phyloP scores from a whole-genome alignment of 495 filamentous ascomycete genomes.

The Saxophila tyrrhenica region DNA sequence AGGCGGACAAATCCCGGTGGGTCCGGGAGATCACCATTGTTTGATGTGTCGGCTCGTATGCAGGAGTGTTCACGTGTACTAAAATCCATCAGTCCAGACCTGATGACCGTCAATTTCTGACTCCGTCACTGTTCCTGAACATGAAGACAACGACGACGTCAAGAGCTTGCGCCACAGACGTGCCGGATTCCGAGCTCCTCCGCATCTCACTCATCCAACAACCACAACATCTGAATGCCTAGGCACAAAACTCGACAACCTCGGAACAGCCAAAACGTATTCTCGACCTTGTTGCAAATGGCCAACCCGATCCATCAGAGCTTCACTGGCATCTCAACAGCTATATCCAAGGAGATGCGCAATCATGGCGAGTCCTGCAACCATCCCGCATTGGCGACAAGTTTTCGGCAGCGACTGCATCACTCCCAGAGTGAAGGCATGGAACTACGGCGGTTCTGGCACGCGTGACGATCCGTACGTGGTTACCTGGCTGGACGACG shows the following conservation, averaged over 20 bases:
- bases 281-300: too few species aligned
- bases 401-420: background rate
- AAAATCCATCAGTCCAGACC: too few species aligned
- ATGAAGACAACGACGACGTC: too few species aligned
- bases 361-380: too few species aligned
- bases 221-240: too few species aligned
- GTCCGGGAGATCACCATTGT: background rate
- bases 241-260: background rate
- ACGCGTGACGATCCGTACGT: constrained; percentile 10
- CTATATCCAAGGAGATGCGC: too few species aligned
- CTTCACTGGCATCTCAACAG: too few species aligned
- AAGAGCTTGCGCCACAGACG: background rate
- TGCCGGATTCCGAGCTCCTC: background rate
- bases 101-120: too few species aligned
- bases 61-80: too few species aligned
- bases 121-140: too few species aligned
- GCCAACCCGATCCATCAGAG: too few species aligned
- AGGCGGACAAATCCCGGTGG: background rate
- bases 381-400: background rate
- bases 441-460: constrained; percentile 13
- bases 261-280: background rate
- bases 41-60: too few species aligned
- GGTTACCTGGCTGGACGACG: constrained; percentile 12
- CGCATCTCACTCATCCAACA: background rate
- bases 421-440: constrained; percentile 3